phyloP scores from a whole-genome alignment of 2,329 filamentous ascomycete genomes.

The Pseudogymnoascus sp. region DNA sequence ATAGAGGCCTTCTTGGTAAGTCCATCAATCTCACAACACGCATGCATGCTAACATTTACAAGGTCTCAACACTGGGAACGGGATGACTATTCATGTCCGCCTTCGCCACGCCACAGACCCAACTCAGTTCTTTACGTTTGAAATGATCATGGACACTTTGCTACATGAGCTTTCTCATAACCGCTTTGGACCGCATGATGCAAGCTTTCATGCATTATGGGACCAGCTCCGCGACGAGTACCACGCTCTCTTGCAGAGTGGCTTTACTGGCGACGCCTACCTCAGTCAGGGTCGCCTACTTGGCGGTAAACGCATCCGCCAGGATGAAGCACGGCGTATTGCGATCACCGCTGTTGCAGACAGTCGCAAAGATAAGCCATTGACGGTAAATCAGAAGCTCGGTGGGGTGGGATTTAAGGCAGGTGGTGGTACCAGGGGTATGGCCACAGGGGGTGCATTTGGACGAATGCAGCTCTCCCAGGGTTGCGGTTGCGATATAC shows the following conservation, averaged over 20 bases:
- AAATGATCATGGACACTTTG: slow-evolving; percentile 82
- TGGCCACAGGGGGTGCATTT: slow-evolving; percentile 51
- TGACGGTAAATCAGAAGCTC: slow-evolving; percentile 63
- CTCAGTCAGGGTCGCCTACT: slow-evolving; percentile 66
- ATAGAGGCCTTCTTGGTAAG: slow-evolving; percentile 64
- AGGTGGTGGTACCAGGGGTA: slow-evolving; percentile 11
- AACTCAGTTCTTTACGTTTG: slow-evolving; percentile 70
- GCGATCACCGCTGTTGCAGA: slow-evolving; percentile 70
- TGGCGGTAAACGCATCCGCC: slow-evolving; percentile 59
- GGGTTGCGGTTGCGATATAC: slow-evolving; percentile 66
- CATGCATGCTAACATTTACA: background rate
- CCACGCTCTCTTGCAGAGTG: slow-evolving; percentile 66
- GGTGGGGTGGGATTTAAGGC: slow-evolving; percentile 50
- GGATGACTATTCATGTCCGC: slow-evolving; percentile 73
- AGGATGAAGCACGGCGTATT: slow-evolving; percentile 65
- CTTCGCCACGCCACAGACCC: slow-evolving; percentile 69
- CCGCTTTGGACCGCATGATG: slow-evolving; percentile 74
- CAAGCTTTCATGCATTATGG: slow-evolving; percentile 78
- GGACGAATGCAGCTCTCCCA: slow-evolving; percentile 65
- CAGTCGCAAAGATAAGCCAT: slow-evolving; percentile 44
- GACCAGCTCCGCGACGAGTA: slow-evolving; percentile 84
- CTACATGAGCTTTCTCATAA: slow-evolving; percentile 92
- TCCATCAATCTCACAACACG: background rate
- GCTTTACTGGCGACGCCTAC: slow-evolving; percentile 88
- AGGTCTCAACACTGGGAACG: slow-evolving; percentile 71